Base-by-base conservation (phyloP, 805 yeast genomes). In the Tetrapisispora taiwanensis region DNA sequence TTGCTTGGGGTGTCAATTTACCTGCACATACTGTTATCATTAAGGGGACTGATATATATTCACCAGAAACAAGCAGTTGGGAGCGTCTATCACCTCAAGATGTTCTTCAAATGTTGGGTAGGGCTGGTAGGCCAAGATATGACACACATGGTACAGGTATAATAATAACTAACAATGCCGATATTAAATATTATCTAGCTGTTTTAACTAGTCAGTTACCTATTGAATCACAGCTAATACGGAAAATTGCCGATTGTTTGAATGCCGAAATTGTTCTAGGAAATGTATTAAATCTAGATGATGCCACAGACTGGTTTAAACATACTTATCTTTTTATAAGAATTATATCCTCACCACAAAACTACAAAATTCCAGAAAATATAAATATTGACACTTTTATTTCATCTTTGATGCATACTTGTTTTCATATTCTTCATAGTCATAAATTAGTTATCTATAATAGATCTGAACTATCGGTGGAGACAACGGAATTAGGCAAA, bases 121-220 rank as follows among this genome's bases (percentile, higher is more conserved):
- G 97, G 68, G 97, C 97, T 17, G 97, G 97, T 53, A 75, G 98
- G 63, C 98, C 98, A 0, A 72, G 96, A 43, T 92, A 83, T 64
- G 98, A 90, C 62, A 78, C 79, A 15, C 76, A 79, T 55, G 98
- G 98, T 55, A 95, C 86, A 53, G 98, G 97, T 67, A 79, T 90
- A 3, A 85, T 90, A 28, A 86, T 90, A 40, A 92, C 97, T 0
- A 74, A 89, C 0, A 92, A 85, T 46, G 79, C 80, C 18, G 95
- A 88, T 54, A 73, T 90, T 15, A 90, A 85, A 51, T 89, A 87
- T 58, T 90, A 88, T 56, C 70, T 92, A 54, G 95, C 96, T 0
- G 74, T 90, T n/a, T 68, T 88, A 50, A 89, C 88, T 58, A 94
- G 88, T 52, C 95, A 88, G 56, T 66, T 90, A 14, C 95, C 97